These are phyloP conservation scores for Mimosa bimucronata DNA, from an alignment of 306 rosid species.

Conservation along the genomic window DNA sequence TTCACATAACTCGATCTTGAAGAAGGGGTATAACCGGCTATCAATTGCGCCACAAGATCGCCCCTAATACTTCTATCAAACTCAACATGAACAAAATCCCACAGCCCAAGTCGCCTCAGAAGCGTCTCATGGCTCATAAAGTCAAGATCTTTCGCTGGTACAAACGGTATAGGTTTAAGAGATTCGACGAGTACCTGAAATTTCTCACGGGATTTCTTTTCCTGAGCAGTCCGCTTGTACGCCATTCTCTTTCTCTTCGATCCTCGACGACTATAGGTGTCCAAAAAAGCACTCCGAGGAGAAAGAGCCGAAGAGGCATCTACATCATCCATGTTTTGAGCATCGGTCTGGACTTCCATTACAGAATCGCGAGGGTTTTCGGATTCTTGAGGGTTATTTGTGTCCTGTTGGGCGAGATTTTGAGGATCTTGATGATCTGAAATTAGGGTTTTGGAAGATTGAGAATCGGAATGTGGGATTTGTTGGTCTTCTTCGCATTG, in stretches of 20 bases:
- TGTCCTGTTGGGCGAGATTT: neutral
- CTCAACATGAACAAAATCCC: conserved; percentile 79
- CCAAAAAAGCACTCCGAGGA: conserved; percentile 32
- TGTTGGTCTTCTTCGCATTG: conserved; percentile 25
- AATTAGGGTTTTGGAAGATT: conserved; percentile 48
- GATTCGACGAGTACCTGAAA: conserved; percentile 52
- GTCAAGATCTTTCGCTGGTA: conserved; percentile 60
- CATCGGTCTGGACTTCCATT: conserved; percentile 21
- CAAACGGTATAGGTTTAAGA: conserved; percentile 78
- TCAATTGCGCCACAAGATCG: conserved; percentile 69
- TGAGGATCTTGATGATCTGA: conserved; percentile 32
- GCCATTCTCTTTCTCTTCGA: conserved; percentile 44
- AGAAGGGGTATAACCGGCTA: conserved; percentile 47
- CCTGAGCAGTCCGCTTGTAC: conserved; percentile 43
- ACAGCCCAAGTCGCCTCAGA: conserved; percentile 69
- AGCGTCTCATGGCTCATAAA: conserved; percentile 64
- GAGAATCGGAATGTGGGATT: conserved; percentile 31
- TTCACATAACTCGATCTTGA: conserved; percentile 58
- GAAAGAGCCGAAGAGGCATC: conserved; percentile 42
- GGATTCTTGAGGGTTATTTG: conserved; percentile 27
- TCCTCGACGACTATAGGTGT: conserved; percentile 43
- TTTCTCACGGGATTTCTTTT: conserved; percentile 54
- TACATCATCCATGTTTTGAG: conserved; percentile 32
- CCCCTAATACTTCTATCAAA: conserved; percentile 57
- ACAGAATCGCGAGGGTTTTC: conserved; percentile 20